phyloP scores from a whole-genome alignment of 805 yeast genomes.

The Brettanomyces anomalus region DNA sequence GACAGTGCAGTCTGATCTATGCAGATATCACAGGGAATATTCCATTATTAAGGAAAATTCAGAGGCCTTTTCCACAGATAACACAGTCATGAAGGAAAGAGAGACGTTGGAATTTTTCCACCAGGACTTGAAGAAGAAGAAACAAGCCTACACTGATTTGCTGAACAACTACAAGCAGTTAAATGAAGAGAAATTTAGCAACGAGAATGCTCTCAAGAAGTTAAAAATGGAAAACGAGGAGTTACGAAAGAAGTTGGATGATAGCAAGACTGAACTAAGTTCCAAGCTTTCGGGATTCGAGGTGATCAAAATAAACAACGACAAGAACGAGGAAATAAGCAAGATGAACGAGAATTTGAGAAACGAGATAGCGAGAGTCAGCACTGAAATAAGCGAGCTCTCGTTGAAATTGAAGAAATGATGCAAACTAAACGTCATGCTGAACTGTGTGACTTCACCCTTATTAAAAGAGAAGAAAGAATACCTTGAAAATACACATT shows the following conservation, averaged over 20 bases:
- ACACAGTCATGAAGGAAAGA: slow-evolving; percentile 6
- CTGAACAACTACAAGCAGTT: slow-evolving; percentile 24
- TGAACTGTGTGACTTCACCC: neutral
- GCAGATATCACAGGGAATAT: slow-evolving; percentile 8
- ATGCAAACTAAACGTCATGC: neutral
- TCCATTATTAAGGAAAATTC: slow-evolving; percentile 1
- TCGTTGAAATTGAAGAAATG: neutral
- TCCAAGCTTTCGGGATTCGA: slow-evolving; percentile 21
- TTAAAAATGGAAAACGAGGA: slow-evolving; percentile 12
- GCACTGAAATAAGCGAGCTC: slow-evolving; percentile 11
- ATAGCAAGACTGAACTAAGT: slow-evolving; percentile 13
- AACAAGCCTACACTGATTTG: slow-evolving; percentile 18
- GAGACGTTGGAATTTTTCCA: slow-evolving; percentile 7
- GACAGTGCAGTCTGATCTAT: slow-evolving; percentile 2
- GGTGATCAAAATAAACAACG: slow-evolving; percentile 24
- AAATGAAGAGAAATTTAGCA: slow-evolving; percentile 24
- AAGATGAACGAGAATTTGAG: slow-evolving; percentile 19
- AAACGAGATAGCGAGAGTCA: slow-evolving; percentile 18
- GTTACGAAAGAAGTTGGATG: slow-evolving; percentile 9
- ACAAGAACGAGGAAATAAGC: slow-evolving; percentile 22
- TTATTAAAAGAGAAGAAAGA: neutral
- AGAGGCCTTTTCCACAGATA: neutral
- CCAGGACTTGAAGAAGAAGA: slow-evolving; percentile 11
- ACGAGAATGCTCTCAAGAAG: slow-evolving; percentile 15
- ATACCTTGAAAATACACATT: too few relatives aligned